A percentile compares a stretch with the other conserved stretches of the same genome.
phyloP scores from a whole-genome alignment of 2,329 filamentous ascomycete genomes.

The Xylariaceae sp. region DNA sequence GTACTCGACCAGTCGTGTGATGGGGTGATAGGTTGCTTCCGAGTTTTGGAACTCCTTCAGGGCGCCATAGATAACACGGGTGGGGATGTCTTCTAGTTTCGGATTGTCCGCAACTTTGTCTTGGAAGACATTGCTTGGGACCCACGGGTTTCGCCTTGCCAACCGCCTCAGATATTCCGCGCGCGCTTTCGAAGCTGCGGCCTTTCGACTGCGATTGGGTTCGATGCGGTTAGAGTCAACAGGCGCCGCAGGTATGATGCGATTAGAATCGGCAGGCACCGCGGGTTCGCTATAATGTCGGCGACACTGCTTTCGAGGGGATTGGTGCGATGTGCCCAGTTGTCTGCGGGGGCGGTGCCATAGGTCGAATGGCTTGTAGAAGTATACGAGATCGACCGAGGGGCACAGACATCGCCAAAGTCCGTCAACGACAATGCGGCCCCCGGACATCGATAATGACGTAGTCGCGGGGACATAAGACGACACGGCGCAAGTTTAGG shows the following conservation, averaged over 20 bases:
- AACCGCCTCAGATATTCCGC: conserved; percentile 23
- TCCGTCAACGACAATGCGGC: conserved; percentile 46
- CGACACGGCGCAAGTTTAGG: neutral
- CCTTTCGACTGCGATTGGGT: neutral
- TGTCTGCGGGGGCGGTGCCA: conserved; percentile 6
- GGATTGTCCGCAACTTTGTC: conserved; percentile 17
- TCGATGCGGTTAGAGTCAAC: too few relatives aligned
- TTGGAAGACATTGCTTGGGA: conserved; percentile 24
- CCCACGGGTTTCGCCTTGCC: conserved; percentile 25
- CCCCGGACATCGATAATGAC: conserved; percentile 32
- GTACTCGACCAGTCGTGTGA: conserved; percentile 47
- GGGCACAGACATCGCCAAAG: conserved; percentile 61
- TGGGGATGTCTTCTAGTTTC: conserved; percentile 28
- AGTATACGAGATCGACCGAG: conserved; percentile 39
- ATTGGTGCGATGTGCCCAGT: conserved; percentile 8
- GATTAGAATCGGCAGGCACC: neutral
- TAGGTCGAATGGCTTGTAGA: conserved; percentile 32
- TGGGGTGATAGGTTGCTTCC: conserved; percentile 35
- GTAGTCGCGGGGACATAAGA: neutral
- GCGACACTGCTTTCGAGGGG: conserved; percentile 11
- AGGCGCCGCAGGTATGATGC: neutral
- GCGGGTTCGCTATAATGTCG: conserved; percentile 8
- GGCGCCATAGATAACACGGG: conserved; percentile 42
- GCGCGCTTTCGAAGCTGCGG: conserved; percentile 13
- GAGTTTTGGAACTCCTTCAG: conserved; percentile 37